Conservation (phyloP, 768 basidiomycete genomes). For the Clitopilus hobsonii region DNA sequence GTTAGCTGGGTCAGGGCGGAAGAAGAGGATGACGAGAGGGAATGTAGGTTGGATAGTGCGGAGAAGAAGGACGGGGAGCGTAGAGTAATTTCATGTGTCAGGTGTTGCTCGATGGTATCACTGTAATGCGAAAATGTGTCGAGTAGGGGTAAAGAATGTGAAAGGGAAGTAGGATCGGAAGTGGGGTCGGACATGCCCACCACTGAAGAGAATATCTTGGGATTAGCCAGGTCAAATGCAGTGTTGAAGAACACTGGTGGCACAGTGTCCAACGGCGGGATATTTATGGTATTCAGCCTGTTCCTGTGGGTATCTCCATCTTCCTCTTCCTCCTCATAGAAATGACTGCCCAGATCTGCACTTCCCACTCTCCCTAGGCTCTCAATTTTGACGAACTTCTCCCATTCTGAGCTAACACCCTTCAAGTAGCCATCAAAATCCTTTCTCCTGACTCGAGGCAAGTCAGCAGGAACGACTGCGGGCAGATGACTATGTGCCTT, state of each 20-base stretch:
- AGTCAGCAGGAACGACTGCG: constrained; percentile 62
- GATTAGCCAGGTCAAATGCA: constrained; percentile 78
- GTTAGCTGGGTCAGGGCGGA: constrained; percentile 75
- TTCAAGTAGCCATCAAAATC: constrained; percentile 84
- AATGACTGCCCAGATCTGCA: constrained; percentile 27
- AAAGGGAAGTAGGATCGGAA: constrained; percentile 57
- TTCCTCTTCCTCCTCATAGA: not conserved
- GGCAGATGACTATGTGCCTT: constrained; percentile 83
- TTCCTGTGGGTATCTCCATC: not conserved
- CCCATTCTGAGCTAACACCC: constrained; percentile 73
- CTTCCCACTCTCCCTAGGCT: constrained; percentile 33
- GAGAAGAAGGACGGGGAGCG: constrained; percentile 95
- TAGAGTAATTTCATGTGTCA: constrained; percentile 86
- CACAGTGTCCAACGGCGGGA: constrained; percentile 72
- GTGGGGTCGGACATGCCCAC: constrained; percentile 36
- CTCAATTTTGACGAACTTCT: constrained; percentile 53
- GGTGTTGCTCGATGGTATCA: constrained; percentile 91
- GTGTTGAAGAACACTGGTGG: constrained; percentile 78
- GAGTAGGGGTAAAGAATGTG: constrained; percentile 69
- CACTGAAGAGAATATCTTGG: constrained; percentile 71
- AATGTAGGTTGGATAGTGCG: constrained; percentile 90
- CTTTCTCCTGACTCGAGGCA: constrained; percentile 75
- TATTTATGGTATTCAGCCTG: constrained; percentile 13
- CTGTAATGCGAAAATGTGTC: constrained; percentile 91
- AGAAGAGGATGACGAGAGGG: constrained; percentile 85